These are phyloP conservation scores for Platanthera zijinensis DNA, from an alignment of 106 monocot genomes.

Conservation along the genomic window DNA sequence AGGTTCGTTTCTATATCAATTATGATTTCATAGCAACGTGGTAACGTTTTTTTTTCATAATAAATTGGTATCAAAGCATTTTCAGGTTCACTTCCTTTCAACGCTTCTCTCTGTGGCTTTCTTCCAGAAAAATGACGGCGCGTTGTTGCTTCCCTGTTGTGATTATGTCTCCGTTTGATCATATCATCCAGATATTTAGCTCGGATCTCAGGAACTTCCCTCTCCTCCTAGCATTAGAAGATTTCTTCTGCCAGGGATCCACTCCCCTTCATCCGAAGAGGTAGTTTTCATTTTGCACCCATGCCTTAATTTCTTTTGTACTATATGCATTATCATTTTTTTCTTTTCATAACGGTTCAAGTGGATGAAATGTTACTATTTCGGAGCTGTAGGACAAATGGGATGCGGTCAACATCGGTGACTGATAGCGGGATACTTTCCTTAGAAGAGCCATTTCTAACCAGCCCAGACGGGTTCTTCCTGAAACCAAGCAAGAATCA, in stretches of 20 bases:
- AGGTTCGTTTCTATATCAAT: too few species aligned
- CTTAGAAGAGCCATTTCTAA: conserved; percentile 18
- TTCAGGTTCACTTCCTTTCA: not conserved
- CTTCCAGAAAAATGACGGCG: not conserved
- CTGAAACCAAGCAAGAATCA: conserved; percentile 10
- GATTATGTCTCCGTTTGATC: not conserved
- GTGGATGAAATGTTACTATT: not conserved
- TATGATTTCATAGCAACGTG: too few species aligned
- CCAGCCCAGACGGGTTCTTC: conserved; percentile 16
- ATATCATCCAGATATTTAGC: not conserved
- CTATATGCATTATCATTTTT: not conserved
- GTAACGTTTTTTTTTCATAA: too few species aligned
- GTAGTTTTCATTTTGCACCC: not conserved
- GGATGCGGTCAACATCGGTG: not conserved
- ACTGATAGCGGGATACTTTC: conserved; percentile 14
- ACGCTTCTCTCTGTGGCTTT: not conserved
- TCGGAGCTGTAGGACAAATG: conserved; percentile 5
- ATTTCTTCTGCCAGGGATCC: conserved; percentile 1
- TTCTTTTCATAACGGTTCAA: not conserved
- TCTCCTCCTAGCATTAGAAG: not conserved
- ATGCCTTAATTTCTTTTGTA: not conserved
- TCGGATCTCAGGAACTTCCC: not conserved
- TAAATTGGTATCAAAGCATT: not conserved
- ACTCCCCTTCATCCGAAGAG: not conserved
- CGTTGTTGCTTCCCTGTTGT: not conserved